phyloP scores from a whole-genome alignment of 2,329 filamentous ascomycete genomes.

The Trichophyton benhamiae region DNA sequence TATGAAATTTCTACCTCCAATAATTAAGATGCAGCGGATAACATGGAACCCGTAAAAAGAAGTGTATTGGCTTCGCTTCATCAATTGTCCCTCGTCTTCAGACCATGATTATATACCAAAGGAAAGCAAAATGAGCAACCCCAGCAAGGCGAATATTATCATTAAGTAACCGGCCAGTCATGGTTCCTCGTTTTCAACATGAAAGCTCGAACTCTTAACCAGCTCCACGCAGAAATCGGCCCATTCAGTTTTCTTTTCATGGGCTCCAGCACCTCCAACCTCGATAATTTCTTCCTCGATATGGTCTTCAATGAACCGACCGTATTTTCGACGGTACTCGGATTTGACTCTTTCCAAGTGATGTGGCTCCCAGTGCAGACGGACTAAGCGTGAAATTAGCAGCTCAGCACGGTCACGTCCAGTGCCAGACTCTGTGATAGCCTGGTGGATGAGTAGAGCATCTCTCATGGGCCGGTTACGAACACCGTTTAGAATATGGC shows the following conservation, averaged over 20 bases:
- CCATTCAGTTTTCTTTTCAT: slow-evolving; percentile 43
- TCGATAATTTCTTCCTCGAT: slow-evolving; percentile 64
- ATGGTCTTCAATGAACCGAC: slow-evolving; percentile 59
- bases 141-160: background rate
- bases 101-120: background rate
- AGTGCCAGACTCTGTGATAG: slow-evolving; percentile 60
- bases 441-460: slow-evolving; percentile 80
- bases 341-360: slow-evolving; percentile 70
- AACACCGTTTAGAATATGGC: slow-evolving; percentile 89
- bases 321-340: slow-evolving; percentile 69
- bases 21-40: too few relatives aligned
- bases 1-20: too few relatives aligned
- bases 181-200: slow-evolving; percentile 4
- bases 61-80: background rate
- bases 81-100: background rate
- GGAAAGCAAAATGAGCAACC: background rate
- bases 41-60: background rate
- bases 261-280: slow-evolving; percentile 19
- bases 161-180: background rate
- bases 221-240: slow-evolving; percentile 62
- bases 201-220: slow-evolving; percentile 24
- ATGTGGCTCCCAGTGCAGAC: slow-evolving; percentile 80
- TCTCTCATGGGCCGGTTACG: slow-evolving; percentile 94
- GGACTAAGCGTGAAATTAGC: slow-evolving; percentile 73
- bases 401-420: slow-evolving; percentile 69